phyloP scores from a whole-genome alignment of 306 rosid genomes.

The Prunus salicina region DNA sequence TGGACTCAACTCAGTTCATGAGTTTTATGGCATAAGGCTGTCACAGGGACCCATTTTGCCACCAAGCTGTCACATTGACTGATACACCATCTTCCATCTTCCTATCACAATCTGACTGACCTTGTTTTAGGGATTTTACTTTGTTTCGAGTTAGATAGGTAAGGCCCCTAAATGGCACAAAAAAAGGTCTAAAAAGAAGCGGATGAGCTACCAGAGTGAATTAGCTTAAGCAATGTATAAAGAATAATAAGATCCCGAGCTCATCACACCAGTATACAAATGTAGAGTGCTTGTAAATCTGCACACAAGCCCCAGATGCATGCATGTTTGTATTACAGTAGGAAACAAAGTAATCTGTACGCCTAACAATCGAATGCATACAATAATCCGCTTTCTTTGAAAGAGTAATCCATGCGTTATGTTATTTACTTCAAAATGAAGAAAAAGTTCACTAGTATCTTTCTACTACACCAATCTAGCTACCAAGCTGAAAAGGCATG shows the following conservation, averaged over 20 bases:
- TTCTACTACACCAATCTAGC: neutral
- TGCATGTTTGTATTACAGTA: neutral
- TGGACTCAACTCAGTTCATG: neutral
- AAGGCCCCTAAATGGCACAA: too few relatives aligned
- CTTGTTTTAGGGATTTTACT: too few relatives aligned
- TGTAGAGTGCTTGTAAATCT: too few relatives aligned
- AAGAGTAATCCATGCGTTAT: neutral
- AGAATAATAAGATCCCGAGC: neutral
- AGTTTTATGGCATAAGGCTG: neutral
- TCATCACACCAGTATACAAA: neutral
- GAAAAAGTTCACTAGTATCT: neutral
- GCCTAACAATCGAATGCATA: neutral
- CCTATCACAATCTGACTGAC: too few relatives aligned
- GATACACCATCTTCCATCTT: too few relatives aligned
- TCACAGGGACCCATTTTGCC: neutral
- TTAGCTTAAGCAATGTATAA: neutral
- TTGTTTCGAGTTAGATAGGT: too few relatives aligned
- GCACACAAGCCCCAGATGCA: neutral
- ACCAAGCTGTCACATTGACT: neutral
- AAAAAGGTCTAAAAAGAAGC: too few relatives aligned
- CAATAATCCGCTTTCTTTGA: neutral
- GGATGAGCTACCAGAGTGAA: neutral
- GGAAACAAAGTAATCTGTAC: neutral
- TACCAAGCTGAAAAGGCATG: slow-evolving; percentile 4
- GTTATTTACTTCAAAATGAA: neutral